phyloP scores from a whole-genome alignment of 352 stramenopile species.

The Phytopythium litorale region DNA sequence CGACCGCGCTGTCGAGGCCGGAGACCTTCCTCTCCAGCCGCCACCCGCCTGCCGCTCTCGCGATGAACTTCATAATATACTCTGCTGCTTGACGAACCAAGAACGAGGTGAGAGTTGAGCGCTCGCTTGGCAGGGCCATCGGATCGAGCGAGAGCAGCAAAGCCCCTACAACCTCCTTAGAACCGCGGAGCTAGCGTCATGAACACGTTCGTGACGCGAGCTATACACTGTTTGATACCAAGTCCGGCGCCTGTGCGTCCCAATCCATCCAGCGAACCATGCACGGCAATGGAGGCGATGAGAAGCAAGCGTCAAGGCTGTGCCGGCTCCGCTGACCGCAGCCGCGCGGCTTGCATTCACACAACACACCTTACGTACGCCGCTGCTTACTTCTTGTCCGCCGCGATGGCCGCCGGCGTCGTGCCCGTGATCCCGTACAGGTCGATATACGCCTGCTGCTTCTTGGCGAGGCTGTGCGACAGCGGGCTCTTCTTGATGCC shows the following conservation, averaged over 20 bases:
- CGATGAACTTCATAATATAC: not conserved
- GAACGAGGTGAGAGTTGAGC: too few relatives aligned
- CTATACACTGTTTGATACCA: too few relatives aligned
- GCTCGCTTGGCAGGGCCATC: too few relatives aligned
- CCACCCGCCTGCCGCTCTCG: not conserved
- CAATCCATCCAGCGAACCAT: too few relatives aligned
- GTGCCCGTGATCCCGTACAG: conserved; percentile 81
- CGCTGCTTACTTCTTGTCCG: conserved; percentile 35
- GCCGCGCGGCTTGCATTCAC: not conserved
- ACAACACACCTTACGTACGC: not conserved
- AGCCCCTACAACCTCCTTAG: too few relatives aligned
- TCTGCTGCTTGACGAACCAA: not conserved
- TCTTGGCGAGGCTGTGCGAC: conserved; percentile 76
- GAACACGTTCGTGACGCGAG: too few relatives aligned
- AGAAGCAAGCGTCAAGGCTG: not conserved
- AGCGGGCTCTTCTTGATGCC: conserved; percentile 80
- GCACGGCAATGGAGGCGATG: too few relatives aligned
- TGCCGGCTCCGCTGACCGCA: not conserved
- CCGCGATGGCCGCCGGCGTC: conserved; percentile 34
- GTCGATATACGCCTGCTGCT: conserved; percentile 82
- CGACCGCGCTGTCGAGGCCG: not conserved
- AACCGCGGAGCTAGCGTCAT: too few relatives aligned
- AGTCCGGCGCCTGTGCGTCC: too few relatives aligned
- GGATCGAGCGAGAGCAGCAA: too few relatives aligned
- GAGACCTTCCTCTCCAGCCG: not conserved